phyloP scores from a whole-genome alignment of 140 eudicot species.

The Bidens hawaiensis region DNA sequence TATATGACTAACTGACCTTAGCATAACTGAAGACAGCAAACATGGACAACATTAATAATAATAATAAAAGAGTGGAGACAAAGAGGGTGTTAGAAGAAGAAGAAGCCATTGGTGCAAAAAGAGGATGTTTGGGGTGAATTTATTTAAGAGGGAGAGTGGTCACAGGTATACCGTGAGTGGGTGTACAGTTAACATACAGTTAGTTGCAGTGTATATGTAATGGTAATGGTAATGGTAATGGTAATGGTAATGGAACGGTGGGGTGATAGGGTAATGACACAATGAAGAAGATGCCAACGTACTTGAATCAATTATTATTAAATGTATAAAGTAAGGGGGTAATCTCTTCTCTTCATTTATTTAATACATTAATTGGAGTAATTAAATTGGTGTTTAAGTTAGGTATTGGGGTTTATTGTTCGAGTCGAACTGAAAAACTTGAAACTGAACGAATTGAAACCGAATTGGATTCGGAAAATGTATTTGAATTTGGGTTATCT shows the following conservation, averaged over 20 bases:
- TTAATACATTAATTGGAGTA: too few relatives aligned
- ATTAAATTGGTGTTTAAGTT: too few relatives aligned
- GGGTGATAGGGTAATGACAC: slow-evolving; percentile 12
- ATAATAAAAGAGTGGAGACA: slow-evolving; percentile 20
- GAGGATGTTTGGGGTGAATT: slow-evolving; percentile 21
- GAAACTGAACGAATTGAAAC: too few relatives aligned
- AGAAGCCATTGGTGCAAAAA: slow-evolving; percentile 40
- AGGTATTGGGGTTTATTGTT: too few relatives aligned
- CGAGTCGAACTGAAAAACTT: too few relatives aligned
- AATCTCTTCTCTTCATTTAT: too few relatives aligned
- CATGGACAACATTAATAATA: too few relatives aligned
- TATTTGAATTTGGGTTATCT: too few relatives aligned
- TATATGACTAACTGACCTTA: slow-evolving; percentile 35
- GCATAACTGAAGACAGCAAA: slow-evolving; percentile 31
- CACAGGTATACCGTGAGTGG: slow-evolving; percentile 35
- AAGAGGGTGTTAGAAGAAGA: slow-evolving; percentile 26
- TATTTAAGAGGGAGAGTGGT: slow-evolving; percentile 29
- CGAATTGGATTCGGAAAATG: too few relatives aligned
- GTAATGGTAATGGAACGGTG: slow-evolving; percentile 26
- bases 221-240: slow-evolving; percentile 5
- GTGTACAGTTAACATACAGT: too few relatives aligned
- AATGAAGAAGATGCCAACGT: slow-evolving; percentile 21
- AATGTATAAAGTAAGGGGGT: background rate
- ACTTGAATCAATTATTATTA: too few relatives aligned
- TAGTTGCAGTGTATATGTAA: background rate